Evolutionary conservation across 73 alveolate genomes (phyloP), one percentile per base, ranked within the genome.

Genomic region (Blepharisma japonicum): DNA sequence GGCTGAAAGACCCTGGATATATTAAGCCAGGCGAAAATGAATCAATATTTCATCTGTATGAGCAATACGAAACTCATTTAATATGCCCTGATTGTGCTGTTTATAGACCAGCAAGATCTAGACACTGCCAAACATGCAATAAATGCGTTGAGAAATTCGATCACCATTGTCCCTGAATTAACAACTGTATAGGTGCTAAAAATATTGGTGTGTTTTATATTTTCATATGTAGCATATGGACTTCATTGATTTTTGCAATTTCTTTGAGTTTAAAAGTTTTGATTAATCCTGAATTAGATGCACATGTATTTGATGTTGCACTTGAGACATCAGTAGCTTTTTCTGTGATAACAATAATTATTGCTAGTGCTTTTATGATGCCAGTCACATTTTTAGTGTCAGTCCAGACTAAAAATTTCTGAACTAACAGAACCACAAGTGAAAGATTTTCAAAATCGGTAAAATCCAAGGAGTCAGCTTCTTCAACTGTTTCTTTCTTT

Each of bases 131-230:
- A 54, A 74, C 71, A 50, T 90, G 96, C 38, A 81, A 88, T 78
- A 82, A 76, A 78, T 91, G 97, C 45, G 84, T 89, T 6, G 81
- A 82, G 50, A 82, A 82, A 74, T 86, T 83, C 77, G 94, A 89
- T 79, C 93, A 89, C 70, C 97, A 91, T 82, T 91, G 96, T 54
- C 93, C 93, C 20, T 91, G 84, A 56, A 90, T 91, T 45, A 88
- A 86, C 4, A 91, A 91, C 82, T 91, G 97, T 53, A 85, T 91
- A 6, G 97, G 97, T 49, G 82, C 80, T 54, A 77, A 81, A n/a
- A 91, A 91, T 88, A 66, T 77, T 45, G 90, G 86, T 68, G 83
- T 68, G 79, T 74, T 87, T 61, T 25, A 14, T 61, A 25, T n/a
- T 61, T 61, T 61, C 23, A 61, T 61, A n/a, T 8, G 11, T 61